A percentile compares a stretch with the other conserved stretches of the same genome.
These are phyloP conservation scores for Didymella lethalis DNA, from an alignment of 2,329 filamentous ascomycete genomes.

Conservation along the genomic window DNA sequence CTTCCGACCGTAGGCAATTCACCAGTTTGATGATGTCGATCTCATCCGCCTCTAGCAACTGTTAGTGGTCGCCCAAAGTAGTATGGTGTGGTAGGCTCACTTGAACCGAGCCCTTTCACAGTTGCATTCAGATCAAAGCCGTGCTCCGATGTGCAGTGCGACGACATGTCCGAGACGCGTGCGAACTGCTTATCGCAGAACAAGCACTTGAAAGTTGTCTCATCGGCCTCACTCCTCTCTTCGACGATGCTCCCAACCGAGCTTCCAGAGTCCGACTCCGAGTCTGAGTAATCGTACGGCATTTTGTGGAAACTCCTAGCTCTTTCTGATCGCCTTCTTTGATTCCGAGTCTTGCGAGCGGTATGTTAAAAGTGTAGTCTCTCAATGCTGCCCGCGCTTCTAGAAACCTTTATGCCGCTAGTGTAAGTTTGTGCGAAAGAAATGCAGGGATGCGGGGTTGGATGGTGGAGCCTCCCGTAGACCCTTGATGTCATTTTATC, in stretches of 20 bases:
- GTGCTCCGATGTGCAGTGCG: conserved; percentile 40
- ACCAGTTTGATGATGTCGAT: conserved; percentile 49
- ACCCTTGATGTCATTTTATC: conserved; percentile 10
- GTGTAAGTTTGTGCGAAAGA: conserved; percentile 38
- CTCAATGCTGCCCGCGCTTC: conserved; percentile 18
- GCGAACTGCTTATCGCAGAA: conserved; percentile 46
- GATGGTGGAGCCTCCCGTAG: conserved; percentile 17
- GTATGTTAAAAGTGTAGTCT: conserved; percentile 8
- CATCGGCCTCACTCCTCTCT: conserved; percentile 47
- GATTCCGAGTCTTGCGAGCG: not conserved
- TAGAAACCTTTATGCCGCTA: conserved; percentile 36
- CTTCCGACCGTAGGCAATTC: conserved; percentile 59
- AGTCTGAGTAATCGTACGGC: conserved; percentile 43
- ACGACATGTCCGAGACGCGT: conserved; percentile 38
- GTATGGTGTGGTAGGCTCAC: conserved; percentile 31
- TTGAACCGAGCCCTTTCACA: conserved; percentile 42
- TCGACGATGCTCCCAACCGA: conserved; percentile 47
- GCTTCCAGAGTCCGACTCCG: conserved; percentile 43
- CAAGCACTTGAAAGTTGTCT: conserved; percentile 47
- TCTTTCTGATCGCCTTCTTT: not conserved
- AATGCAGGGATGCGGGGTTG: conserved; percentile 39
- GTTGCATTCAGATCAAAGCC: conserved; percentile 37
- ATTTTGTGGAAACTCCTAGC: conserved; percentile 23
- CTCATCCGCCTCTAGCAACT: conserved; percentile 41
- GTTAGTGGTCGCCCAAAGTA: conserved; percentile 31